Base-by-base conservation (phyloP, 1,284 basidiomycete genomes). In the Kalmanozyma brasiliensis region DNA sequence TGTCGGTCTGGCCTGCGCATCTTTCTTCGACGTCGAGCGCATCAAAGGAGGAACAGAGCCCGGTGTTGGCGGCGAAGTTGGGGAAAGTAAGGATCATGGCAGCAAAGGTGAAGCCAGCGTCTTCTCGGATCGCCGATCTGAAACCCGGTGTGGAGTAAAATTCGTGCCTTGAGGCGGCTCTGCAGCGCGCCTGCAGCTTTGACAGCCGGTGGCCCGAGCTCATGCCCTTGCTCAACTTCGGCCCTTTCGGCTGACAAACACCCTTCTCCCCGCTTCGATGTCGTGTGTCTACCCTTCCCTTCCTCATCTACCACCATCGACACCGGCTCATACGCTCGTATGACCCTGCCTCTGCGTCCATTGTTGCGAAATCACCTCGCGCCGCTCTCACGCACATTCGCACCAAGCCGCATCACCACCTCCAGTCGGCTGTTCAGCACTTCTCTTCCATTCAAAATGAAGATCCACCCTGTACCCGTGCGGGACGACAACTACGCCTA, bases 401-500 rank as follows among this genome's bases (percentile, higher is more conserved):
- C n/a, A n/a, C n/a, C n/a, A n/a, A n/a, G n/a, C n/a, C n/a, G n/a
- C n/a, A n/a, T 26, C 20, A 17, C 22, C 34, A 2, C n/a, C 3
- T 29, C 26, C 26, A 11, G 7, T n/a, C 48, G 51, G 6, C 37
- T 20, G 32, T 47, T 51, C 20, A 33, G 22, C 22, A 22, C 48
- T 4, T 19, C 30, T 0, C 16, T 23, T 8, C 3, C 7, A 9
- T 42, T 29, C 49, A 73, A 64, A 13, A 83, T 82, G 81, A 72
- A 77, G 38, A 57, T 83, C 45, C 57, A 76, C 19, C 80, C 81
- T 5, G 79, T 82, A 2, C 77, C 80, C 29, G 77, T 82, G 14
- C 66, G 80, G 24, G 68, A 77, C 22, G 82, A 83, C 70, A 83
- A 83, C 59, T 81, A 82, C 46, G 74, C 73, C 8, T 82, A 80